Base-by-base conservation (phyloP, 179 eudicot species). In the Beta macrorhiza region DNA sequence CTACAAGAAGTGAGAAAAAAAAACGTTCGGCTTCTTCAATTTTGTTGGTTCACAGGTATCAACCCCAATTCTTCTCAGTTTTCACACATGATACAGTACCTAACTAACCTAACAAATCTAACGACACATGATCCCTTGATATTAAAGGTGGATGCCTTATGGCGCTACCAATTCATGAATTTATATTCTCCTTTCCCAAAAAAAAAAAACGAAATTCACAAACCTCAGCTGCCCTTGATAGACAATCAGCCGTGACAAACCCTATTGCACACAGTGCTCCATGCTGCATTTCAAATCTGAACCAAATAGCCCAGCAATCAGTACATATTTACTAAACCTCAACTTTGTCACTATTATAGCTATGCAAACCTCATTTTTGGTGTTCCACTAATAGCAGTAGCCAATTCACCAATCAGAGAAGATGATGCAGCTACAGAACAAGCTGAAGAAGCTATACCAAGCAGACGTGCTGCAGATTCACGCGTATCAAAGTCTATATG, bases 231-330 rank as follows among this genome's bases (percentile, higher is more conserved):
- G 84, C 83, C 77, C 89, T 90, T 83, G 88, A 87, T 87, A 91
- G 74, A 83, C 87, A 89, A 79, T 92, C 97, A 65, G 99, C 94
- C 69, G 91, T 86, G 76, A 92, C 87, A 87, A 90, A 95, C 83
- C 99, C 99, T 76, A 95, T 81, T 19, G 96, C 93, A 87, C 96
- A 91, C 77, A 95, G 77, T 75, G 89, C 81, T 53, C 99, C 99
- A 78, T 93, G 99, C 84, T 87, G 95, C 83, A 85, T 80, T 88
- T 95, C 99, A 84, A 93, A 95, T 90, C 99, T 95, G 88, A 49
- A 69, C 47, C 74, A 83, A 20, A 67, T 20, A 51, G 69, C 67
- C 72, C 52, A 75, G 51, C n/a, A 79, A 79, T 72, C 74, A 78
- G 84, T 61, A 64, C n/a, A 78, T 42, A 74, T 17, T 25, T 57